These are phyloP conservation scores for Pseudogymnoascus sp. DNA, from an alignment of 2,329 filamentous ascomycete genomes.

Conservation along the genomic window DNA sequence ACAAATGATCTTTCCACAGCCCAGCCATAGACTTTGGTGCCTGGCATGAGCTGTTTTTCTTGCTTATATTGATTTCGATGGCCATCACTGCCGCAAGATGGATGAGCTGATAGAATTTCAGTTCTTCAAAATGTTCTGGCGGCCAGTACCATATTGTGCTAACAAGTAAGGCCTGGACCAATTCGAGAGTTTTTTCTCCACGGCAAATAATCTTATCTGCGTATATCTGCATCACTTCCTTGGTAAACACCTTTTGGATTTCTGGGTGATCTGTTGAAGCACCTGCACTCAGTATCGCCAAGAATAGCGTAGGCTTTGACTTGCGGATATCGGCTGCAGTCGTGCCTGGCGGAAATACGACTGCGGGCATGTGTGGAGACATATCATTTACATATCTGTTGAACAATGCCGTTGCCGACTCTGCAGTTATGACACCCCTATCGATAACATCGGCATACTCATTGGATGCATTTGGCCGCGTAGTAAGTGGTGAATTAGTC, in stretches of 20 bases:
- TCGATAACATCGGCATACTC: conserved; percentile 41
- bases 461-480: conserved; percentile 15
- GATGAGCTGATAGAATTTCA: conserved; percentile 44
- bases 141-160: conserved; percentile 42
- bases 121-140: conserved; percentile 36
- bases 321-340: conserved; percentile 47
- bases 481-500: not conserved
- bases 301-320: conserved; percentile 56
- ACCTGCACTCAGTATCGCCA: conserved; percentile 57
- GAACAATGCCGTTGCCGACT: conserved; percentile 47
- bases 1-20: conserved; percentile 33
- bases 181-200: conserved; percentile 41
- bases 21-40: conserved; percentile 28
- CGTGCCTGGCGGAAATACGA: conserved; percentile 48
- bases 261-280: conserved; percentile 44
- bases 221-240: conserved; percentile 39
- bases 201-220: conserved; percentile 39
- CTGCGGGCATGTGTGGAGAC: conserved; percentile 51
- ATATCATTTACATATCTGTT: conserved; percentile 51
- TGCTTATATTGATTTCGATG: conserved; percentile 29
- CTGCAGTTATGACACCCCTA: conserved; percentile 48
- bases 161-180: conserved; percentile 41
- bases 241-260: conserved; percentile 36
- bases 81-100: conserved; percentile 44
- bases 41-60: conserved; percentile 21